phyloP scores from a whole-genome alignment of 2,329 filamentous ascomycete genomes.

The Penicillium sclerotiorum region DNA sequence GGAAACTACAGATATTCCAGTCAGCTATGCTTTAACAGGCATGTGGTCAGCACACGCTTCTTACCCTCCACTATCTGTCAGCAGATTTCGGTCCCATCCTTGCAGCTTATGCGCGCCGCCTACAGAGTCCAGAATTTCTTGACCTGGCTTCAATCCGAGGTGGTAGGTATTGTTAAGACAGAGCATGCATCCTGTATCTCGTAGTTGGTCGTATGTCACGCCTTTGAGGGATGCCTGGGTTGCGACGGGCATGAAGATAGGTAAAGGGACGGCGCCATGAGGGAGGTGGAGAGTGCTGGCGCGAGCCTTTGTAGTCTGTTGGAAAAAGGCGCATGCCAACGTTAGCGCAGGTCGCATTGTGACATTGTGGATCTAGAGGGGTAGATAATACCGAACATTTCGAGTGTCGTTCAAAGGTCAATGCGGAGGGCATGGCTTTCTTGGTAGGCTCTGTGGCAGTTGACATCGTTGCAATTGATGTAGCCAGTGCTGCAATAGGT shows the following conservation, averaged over 20 bases:
- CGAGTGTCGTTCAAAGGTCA: slow-evolving; percentile 76
- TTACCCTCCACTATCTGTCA: slow-evolving; percentile 67
- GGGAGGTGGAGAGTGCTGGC: slow-evolving; percentile 85
- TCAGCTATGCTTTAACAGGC: no score
- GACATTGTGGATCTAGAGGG: slow-evolving; percentile 7
- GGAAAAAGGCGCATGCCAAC: not conserved
- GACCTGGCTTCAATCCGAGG: slow-evolving; percentile 89
- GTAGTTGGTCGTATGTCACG: slow-evolving; percentile 87
- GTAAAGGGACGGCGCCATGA: slow-evolving; percentile 86
- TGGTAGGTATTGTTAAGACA: slow-evolving; percentile 99
- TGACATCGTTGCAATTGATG: slow-evolving; percentile 31
- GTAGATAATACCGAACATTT: slow-evolving; percentile 70
- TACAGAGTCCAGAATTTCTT: slow-evolving; percentile 80
- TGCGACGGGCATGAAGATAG: slow-evolving; percentile 97
- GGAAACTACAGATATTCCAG: slow-evolving; percentile 75
- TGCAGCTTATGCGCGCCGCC: slow-evolving; percentile 94
- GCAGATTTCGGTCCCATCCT: slow-evolving; percentile 91
- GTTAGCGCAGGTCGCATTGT: slow-evolving; percentile 11
- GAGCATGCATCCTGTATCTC: slow-evolving; percentile 82
- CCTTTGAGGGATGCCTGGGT: slow-evolving; percentile 96
- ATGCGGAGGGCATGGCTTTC: slow-evolving; percentile 57
- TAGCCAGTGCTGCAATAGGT: not conserved
- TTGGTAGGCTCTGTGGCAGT: slow-evolving; percentile 25
- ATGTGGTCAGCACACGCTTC: no score
- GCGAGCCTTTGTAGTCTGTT: slow-evolving; percentile 87